A percentile compares a stretch with the other conserved stretches of the same genome.
phyloP scores from a whole-genome alignment of 345 rosid species.

The Citrus inodora region DNA sequence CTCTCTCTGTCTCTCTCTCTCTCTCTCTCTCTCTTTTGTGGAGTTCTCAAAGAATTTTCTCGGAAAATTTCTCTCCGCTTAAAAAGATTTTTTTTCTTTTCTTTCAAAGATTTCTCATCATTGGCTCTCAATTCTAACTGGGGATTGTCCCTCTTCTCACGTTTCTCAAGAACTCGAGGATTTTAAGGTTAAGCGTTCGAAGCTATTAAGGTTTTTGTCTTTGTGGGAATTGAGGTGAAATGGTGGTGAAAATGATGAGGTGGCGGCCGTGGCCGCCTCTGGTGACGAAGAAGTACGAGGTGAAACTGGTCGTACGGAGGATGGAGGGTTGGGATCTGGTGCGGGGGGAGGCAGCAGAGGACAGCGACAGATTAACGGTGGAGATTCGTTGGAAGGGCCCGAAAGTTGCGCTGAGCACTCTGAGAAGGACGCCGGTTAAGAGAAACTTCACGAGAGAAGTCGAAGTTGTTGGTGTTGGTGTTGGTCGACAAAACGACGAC shows the following conservation, averaged over 20 bases:
- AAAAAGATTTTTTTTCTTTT: not conserved
- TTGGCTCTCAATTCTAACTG: not conserved
- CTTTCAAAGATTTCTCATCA: not conserved
- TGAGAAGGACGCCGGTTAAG: conserved; percentile 72
- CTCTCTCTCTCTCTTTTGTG: not conserved
- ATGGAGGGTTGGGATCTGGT: conserved; percentile 85
- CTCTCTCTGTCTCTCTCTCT: not conserved
- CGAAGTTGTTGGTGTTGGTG: conserved; percentile 17
- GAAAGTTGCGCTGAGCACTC: conserved; percentile 69
- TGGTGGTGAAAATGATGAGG: conserved; percentile 99
- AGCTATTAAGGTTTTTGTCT: conserved; percentile 2
- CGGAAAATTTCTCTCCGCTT: not conserved
- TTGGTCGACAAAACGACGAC: not conserved
- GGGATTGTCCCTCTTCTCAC: not conserved
- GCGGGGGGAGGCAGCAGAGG: conserved; percentile 32
- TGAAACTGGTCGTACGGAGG: conserved; percentile 52
- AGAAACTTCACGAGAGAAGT: conserved; percentile 77
- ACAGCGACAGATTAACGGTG: conserved; percentile 47
- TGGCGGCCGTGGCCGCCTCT: conserved; percentile 96
- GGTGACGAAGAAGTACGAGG: conserved; percentile 74
- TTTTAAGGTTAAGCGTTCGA: conserved; percentile 5
- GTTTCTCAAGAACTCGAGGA: not conserved
- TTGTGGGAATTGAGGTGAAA: conserved; percentile 17
- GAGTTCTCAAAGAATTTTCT: not conserved
- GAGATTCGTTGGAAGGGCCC: conserved; percentile 98